Conservation (phyloP, 495 filamentous ascomycete genomes). For the Hyaloscypha hepaticicola region DNA sequence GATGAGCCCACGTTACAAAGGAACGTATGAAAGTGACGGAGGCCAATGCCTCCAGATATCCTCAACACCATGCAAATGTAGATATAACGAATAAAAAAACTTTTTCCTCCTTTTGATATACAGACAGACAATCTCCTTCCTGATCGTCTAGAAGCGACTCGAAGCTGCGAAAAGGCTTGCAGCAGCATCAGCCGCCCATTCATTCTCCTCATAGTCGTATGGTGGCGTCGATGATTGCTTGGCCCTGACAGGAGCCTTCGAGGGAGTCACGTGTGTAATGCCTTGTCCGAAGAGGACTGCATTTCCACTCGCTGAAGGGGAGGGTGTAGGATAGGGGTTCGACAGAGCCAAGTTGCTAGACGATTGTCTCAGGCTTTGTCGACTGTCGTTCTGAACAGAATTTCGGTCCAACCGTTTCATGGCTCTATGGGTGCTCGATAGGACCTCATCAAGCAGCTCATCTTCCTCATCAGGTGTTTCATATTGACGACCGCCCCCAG, state of each 20-base stretch:
- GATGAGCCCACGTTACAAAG: conserved; percentile 32
- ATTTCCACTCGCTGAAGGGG: conserved; percentile 80
- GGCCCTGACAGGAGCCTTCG: conserved; percentile 48
- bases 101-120: conserved; percentile 32
- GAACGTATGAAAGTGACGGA: conserved; percentile 33
- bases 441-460: conserved; percentile 85
- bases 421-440: conserved; percentile 46
- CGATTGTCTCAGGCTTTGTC: conserved; percentile 49
- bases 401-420: conserved; percentile 53
- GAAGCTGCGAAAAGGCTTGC: conserved; percentile 73
- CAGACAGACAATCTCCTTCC: conserved; percentile 16
- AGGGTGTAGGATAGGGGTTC: conserved; percentile 90
- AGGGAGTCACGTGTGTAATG: conserved; percentile 55
- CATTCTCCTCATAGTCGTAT: conserved; percentile 72
- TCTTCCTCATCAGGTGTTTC: conserved; percentile 97
- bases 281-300: conserved; percentile 60
- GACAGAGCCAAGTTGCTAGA: conserved; percentile 58
- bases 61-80: conserved; percentile 37
- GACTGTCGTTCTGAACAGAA: conserved; percentile 42
- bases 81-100: conserved; percentile 32
- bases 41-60: conserved; percentile 30
- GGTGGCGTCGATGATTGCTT: conserved; percentile 81
- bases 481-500: conserved; percentile 77
- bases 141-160: conserved; percentile 46
- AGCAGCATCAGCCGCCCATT: conserved; percentile 80